A percentile compares a stretch with the other conserved stretches of the same genome.
phyloP scores from a whole-genome alignment of 139 green algal genomes.

The Chlorella sp. region DNA sequence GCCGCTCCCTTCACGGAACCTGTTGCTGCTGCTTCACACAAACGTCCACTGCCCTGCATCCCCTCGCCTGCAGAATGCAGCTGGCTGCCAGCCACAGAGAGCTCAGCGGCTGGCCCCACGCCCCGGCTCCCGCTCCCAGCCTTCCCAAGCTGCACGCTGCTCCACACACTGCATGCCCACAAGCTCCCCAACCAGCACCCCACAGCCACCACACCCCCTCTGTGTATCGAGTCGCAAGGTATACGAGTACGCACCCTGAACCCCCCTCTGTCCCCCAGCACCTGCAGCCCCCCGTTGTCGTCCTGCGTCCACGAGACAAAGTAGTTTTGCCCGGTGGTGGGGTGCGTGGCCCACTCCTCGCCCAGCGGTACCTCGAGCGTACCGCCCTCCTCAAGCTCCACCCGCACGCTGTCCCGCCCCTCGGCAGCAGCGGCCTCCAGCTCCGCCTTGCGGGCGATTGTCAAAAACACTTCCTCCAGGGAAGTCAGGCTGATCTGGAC shows the following conservation, averaged over 20 bases:
- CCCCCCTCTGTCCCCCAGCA: too few species aligned
- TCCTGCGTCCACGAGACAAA: conserved; percentile 73
- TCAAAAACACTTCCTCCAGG: conserved; percentile 86
- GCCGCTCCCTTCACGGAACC: not conserved
- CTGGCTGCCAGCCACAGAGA: too few species aligned
- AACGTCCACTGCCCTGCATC: not conserved
- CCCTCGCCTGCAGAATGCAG: not conserved
- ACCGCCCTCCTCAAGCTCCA: conserved; percentile 58
- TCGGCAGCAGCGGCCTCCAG: conserved; percentile 61
- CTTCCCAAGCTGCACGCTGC: too few species aligned
- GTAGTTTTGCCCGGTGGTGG: conserved; percentile 47
- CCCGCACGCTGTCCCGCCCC: conserved; percentile 42
- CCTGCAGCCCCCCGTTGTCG: conserved; percentile 69
- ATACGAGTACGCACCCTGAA: too few species aligned
- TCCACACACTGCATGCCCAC: too few species aligned
- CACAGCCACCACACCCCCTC: not conserved
- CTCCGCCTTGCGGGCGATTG: conserved; percentile 76
- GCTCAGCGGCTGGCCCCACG: too few species aligned
- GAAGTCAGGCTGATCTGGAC: conserved; percentile 74
- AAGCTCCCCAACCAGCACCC: not conserved
- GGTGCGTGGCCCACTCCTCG: conserved; percentile 53
- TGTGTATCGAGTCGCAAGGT: too few species aligned
- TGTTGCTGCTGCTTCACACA: not conserved
- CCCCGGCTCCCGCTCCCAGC: too few species aligned
- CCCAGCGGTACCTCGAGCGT: conserved; percentile 45